Base-by-base conservation (phyloP, 805 yeast species). In the Monosporozyma yasuniensis region DNA sequence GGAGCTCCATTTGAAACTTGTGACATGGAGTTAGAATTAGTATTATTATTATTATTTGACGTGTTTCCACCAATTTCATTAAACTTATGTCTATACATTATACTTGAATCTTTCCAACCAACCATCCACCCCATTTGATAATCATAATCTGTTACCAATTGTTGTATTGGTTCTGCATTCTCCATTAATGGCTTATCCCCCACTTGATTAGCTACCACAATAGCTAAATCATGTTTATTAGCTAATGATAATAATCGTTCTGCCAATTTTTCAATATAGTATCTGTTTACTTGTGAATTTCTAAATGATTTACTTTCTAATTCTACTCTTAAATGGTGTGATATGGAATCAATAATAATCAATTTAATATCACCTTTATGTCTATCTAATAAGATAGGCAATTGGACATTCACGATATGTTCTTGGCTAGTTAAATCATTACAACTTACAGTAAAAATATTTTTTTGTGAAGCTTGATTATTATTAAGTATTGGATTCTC, bases 141-240 rank as follows among this genome's bases (percentile, higher is more conserved):
- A 50, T 83, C 84, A 46, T 75, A 67, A 38, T 61, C 73, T 55
- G 55, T 59, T n/a, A 61, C 57, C 37, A 54, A 56, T 14, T 56
- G 56, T n/a, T 42, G 48, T 4, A 46, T 39, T 4, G 55, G 28
- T 34, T 52, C 56, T 9, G 48, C 16, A 22, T 43, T 27, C 23
- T 61, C 65, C 1, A 48, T 45, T 23, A 60, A 32, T 6, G 62
- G 63, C 35, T 76, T 75, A 58, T 84, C 91, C 39, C 89, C 77
- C 1, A 89, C 87, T 64, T 90, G 96, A 58, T 90, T 89, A 0
- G 89, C 77, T 1, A 84, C 75, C 0, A 87, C 79, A 0, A 90
- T 65, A 0, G 95, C 84, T 4, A 85, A 60, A 21, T 74, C 65
- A 59, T 70, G 65, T 14, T 71, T 61, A 19, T 60, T 56, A 0